Conservation (phyloP, 768 basidiomycete genomes). For the Termitomyces sp. region DNA sequence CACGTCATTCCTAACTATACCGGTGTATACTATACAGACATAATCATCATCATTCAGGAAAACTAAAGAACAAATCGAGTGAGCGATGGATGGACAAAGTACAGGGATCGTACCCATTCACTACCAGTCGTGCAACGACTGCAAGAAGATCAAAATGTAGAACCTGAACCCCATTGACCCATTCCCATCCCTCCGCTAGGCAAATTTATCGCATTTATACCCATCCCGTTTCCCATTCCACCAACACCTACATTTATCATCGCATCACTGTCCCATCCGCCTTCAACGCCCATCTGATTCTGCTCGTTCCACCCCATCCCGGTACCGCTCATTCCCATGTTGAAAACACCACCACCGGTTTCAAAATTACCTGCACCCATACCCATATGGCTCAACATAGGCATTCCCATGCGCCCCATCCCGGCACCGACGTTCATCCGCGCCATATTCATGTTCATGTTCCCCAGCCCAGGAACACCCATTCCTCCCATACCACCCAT, state of each 20-base stretch:
- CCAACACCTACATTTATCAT: conserved; percentile 34
- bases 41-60: not conserved
- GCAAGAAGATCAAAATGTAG: conserved; percentile 9
- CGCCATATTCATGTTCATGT: conserved; percentile 22
- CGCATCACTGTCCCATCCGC: conserved; percentile 24
- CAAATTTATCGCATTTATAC: conserved; percentile 30
- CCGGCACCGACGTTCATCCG: conserved; percentile 24
- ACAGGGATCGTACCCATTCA: not conserved
- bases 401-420: conserved; percentile 19
- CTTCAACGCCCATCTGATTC: conserved; percentile 24
- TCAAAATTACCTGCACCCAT: conserved; percentile 19
- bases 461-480: conserved; percentile 20
- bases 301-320: conserved; percentile 30
- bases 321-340: conserved; percentile 26
- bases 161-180: conserved; percentile 23
- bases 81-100: not conserved
- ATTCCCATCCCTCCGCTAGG: conserved; percentile 38
- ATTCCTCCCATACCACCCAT: conserved; percentile 23
- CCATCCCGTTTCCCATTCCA: conserved; percentile 33
- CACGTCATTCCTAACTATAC: not conserved
- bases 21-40: too few species aligned
- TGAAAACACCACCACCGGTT: conserved; percentile 21
- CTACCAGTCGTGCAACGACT: not conserved
- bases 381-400: conserved; percentile 21
- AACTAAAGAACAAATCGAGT: not conserved